Percentiles rank a stretch among this genome's conserved stretches.
Evolutionary conservation across 495 filamentous ascomycete genomes (phyloP).

Genomic region (Penicillium daleae): DNA sequence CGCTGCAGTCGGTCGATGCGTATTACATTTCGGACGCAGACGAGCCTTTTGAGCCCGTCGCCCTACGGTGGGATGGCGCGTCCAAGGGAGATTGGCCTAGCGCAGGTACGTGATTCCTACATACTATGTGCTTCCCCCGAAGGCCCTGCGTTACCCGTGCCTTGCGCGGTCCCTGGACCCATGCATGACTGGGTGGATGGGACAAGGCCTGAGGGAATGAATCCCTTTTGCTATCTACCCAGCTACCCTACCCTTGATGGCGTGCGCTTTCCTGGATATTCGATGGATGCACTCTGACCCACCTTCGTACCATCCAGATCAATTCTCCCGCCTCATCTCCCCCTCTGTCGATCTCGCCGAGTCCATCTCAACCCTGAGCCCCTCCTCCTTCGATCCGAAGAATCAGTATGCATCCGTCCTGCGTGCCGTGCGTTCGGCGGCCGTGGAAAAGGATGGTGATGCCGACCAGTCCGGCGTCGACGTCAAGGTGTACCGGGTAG

Average conservation of each 20-base stretch:
- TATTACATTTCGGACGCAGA: constrained; percentile 82
- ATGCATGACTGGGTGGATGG: neutral
- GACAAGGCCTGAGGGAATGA: neutral
- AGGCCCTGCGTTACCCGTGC: too few species aligned
- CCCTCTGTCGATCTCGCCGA: constrained; percentile 34
- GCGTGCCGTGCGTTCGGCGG: constrained; percentile 41
- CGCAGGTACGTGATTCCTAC: constrained; percentile 52
- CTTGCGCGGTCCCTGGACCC: neutral
- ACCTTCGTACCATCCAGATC: constrained; percentile 22
- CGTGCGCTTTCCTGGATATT: neutral
- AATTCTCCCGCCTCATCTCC: constrained; percentile 47
- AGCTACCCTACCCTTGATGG: constrained; percentile 5
- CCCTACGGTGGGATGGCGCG: constrained; percentile 62
- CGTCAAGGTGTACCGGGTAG: constrained; percentile 73
- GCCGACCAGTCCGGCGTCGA: constrained; percentile 57
- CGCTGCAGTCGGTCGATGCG: constrained; percentile 59
- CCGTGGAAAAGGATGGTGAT: constrained; percentile 25
- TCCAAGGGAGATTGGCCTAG: constrained; percentile 59
- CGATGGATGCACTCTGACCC: constrained; percentile 14
- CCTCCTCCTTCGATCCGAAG: constrained; percentile 45
- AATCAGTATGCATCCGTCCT: constrained; percentile 40
- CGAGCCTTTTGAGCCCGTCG: constrained; percentile 80
- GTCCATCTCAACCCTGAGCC: constrained; percentile 40
- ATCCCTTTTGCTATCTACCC: neutral
- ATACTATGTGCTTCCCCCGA: neutral